Percentiles rank a stretch among this genome's conserved stretches.
These are phyloP conservation scores for Lolium multiflorum DNA, from an alignment of 176 grass and related monocot species.

Conservation along the genomic window DNA sequence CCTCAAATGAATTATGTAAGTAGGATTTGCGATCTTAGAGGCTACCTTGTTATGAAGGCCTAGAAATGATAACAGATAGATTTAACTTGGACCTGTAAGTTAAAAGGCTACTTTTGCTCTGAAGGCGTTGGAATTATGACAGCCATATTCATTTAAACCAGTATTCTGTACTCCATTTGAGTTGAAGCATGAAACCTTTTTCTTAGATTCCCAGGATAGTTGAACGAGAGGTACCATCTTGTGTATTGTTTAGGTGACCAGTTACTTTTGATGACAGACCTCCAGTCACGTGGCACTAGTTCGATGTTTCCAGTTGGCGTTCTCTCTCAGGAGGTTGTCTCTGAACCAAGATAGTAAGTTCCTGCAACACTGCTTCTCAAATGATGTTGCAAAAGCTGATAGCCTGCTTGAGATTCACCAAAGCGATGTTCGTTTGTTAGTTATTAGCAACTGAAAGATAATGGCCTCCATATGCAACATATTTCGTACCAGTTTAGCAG, in stretches of 20 bases:
- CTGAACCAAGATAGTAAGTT: conserved; percentile 84
- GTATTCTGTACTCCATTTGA: conserved; percentile 18
- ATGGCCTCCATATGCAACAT: conserved; percentile 18
- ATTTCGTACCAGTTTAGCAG: conserved; percentile 5
- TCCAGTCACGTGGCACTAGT: conserved; percentile 75
- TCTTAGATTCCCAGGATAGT: conserved; percentile 31
- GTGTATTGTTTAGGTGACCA: conserved; percentile 15
- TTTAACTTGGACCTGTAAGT: neutral
- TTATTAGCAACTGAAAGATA: conserved; percentile 29
- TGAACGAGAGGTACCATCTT: neutral
- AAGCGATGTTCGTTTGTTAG: conserved; percentile 12
- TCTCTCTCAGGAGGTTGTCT: conserved; percentile 79
- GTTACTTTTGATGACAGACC: conserved; percentile 65
- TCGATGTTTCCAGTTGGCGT: conserved; percentile 91
- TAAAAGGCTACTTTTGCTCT: conserved; percentile 26
- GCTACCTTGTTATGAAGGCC: conserved; percentile 23
- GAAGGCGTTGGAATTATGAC: conserved; percentile 7
- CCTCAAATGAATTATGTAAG: neutral
- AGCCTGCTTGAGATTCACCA: neutral
- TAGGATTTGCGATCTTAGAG: neutral
- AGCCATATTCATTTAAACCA: neutral
- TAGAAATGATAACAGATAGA: conserved; percentile 23
- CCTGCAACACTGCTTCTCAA: conserved; percentile 19
- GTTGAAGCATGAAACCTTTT: conserved; percentile 1
- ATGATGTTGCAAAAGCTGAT: conserved; percentile 21